Evolutionary conservation across 2,329 filamentous ascomycete species (phyloP).

Genomic region (Mycosphaerella arachidis): DNA sequence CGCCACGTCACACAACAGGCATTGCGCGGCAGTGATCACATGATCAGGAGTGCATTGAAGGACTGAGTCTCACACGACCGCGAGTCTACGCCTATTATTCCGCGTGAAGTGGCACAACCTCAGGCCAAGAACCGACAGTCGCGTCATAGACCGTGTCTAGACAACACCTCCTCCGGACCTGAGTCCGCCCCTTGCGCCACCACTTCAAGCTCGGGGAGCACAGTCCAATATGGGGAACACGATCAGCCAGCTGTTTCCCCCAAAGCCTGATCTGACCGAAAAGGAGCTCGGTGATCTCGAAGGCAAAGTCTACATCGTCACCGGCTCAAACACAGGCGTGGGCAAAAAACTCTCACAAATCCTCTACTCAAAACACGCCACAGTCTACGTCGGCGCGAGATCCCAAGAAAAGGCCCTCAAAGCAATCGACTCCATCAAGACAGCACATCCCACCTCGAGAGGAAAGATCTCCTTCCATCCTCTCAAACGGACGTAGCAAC

Average conservation of each 20-base stretch:
- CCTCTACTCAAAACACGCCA: conserved; percentile 51
- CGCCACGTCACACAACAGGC: neutral
- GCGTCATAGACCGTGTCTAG: neutral
- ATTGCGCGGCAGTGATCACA: neutral
- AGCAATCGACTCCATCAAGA: conserved; percentile 45
- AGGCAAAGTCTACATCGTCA: conserved; percentile 51
- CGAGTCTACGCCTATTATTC: too few relatives aligned
- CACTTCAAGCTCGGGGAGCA: neutral
- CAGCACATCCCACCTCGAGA: conserved; percentile 32
- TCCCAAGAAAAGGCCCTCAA: conserved; percentile 40
- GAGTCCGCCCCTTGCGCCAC: neutral
- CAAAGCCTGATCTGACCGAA: conserved; percentile 40
- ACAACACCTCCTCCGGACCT: neutral
- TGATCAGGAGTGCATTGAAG: neutral
- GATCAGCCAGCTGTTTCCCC: conserved; percentile 18
- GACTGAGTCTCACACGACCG: neutral
- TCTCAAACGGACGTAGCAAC: neutral
- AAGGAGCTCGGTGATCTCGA: conserved; percentile 39
- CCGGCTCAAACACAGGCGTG: conserved; percentile 45
- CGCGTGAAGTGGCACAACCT: too few relatives aligned
- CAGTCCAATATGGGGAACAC: neutral
- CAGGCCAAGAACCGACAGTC: too few relatives aligned
- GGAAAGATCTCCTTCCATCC: conserved; percentile 38
- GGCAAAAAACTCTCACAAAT: conserved; percentile 52
- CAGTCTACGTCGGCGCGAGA: conserved; percentile 54